Percentiles rank a stretch among this genome's conserved stretches.
These are phyloP conservation scores for Candida peoriensis DNA, from an alignment of 805 yeast genomes.

Conservation along the genomic window DNA sequence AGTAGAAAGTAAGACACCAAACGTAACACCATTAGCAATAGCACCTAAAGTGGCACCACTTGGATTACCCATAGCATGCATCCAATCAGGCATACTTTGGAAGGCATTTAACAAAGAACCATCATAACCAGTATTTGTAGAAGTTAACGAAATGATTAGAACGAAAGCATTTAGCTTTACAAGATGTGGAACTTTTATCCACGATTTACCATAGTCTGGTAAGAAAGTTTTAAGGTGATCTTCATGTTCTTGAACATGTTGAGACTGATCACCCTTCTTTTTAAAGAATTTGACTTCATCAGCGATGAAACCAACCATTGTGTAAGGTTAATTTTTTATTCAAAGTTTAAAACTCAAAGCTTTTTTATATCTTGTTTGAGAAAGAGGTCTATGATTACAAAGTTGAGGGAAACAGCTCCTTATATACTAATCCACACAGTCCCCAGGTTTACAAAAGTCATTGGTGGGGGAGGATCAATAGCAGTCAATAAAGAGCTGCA, in stretches of 20 bases:
- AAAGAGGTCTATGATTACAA: too few relatives aligned
- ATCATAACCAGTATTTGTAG: constrained; percentile 41
- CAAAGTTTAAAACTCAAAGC: too few relatives aligned
- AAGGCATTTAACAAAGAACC: constrained; percentile 44
- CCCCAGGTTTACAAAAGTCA: too few relatives aligned
- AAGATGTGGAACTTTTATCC: constrained; percentile 29
- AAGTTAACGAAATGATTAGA: constrained; percentile 35
- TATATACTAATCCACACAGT: too few relatives aligned
- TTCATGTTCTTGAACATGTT: not conserved
- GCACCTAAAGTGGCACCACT: constrained; percentile 32
- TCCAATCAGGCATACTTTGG: constrained; percentile 37
- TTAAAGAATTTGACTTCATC: constrained; percentile 4
- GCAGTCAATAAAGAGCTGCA: too few relatives aligned
- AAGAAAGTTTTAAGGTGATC: not conserved
- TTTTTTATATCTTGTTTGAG: too few relatives aligned
- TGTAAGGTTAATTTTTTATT: not conserved
- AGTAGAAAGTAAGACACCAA: constrained; percentile 32
- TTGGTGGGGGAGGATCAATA: too few relatives aligned
- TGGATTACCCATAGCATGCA: constrained; percentile 31
- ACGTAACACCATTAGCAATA: constrained; percentile 31
- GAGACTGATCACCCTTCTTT: not conserved
- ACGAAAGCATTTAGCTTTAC: constrained; percentile 30
- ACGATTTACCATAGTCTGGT: not conserved
- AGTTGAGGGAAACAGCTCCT: too few relatives aligned
- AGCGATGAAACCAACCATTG: constrained; percentile 6